A percentile compares a stretch with the other conserved stretches of the same genome.
These are phyloP conservation scores for Myxozyma monticola DNA, from an alignment of 805 yeast species.

Conservation along the genomic window DNA sequence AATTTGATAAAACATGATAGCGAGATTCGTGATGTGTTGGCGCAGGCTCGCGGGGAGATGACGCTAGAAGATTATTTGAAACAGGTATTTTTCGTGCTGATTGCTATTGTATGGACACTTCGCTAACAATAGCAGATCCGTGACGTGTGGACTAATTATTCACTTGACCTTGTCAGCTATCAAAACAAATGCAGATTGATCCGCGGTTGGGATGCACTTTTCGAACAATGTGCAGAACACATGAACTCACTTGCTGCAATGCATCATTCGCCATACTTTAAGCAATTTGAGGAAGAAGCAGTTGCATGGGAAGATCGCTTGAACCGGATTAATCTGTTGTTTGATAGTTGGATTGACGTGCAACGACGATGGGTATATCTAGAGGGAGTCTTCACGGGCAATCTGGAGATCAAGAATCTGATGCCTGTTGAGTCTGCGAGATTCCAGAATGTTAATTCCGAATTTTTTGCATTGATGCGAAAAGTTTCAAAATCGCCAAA, in stretches of 20 bases:
- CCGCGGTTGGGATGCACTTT: conserved; percentile 64
- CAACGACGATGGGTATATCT: conserved; percentile 89
- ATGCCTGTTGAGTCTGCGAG: conserved; percentile 70
- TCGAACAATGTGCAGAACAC: conserved; percentile 61
- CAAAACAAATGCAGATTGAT: conserved; percentile 56
- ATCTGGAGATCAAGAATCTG: conserved; percentile 57
- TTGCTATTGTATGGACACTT: neutral
- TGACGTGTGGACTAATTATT: conserved; percentile 54
- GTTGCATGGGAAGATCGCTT: conserved; percentile 56
- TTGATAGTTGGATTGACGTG: conserved; percentile 76
- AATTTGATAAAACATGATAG: conserved; percentile 49
- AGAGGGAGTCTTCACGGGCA: conserved; percentile 67
- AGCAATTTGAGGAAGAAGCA: conserved; percentile 60
- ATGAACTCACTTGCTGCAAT: conserved; percentile 64
- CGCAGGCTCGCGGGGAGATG: conserved; percentile 71
- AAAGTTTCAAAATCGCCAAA: conserved; percentile 50
- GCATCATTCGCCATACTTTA: conserved; percentile 65
- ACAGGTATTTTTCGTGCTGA: conserved; percentile 16
- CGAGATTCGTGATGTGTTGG: conserved; percentile 50
- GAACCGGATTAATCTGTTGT: conserved; percentile 50
- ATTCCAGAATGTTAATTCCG: conserved; percentile 62
- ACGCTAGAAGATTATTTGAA: conserved; percentile 58
- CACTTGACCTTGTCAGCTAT: conserved; percentile 57
- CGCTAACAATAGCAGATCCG: conserved; percentile 41
- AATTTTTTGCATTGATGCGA: conserved; percentile 54